Percentiles rank a stretch among this genome's conserved stretches.
Conservation (phyloP, 2,329 filamentous ascomycete genomes). For the Aspergillus uvarum region DNA sequence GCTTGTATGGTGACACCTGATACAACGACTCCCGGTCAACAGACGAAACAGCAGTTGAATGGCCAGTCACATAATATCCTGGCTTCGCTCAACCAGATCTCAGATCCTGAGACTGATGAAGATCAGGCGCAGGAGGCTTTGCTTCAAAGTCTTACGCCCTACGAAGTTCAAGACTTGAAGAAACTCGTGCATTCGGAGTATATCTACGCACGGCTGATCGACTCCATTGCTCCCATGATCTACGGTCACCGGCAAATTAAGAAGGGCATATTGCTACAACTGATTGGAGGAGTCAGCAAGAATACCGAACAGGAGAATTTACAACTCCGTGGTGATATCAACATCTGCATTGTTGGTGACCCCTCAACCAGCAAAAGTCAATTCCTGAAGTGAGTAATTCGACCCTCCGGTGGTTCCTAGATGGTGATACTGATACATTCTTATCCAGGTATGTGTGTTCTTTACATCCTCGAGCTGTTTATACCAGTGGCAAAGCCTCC, state of each 20-base stretch:
- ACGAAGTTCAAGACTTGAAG: conserved; percentile 88
- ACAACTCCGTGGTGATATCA: conserved; percentile 94
- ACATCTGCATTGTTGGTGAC: conserved; percentile 97
- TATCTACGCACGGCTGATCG: conserved; percentile 88
- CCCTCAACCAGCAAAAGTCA: conserved; percentile 97
- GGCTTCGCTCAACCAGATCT: conserved; percentile 73
- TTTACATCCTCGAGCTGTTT: conserved; percentile 93
- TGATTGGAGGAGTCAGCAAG: conserved; percentile 95
- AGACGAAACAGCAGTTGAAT: conserved; percentile 65
- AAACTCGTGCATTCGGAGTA: conserved; percentile 93
- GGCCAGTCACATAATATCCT: conserved; percentile 82
- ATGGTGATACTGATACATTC: neutral
- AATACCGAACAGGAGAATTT: conserved; percentile 82
- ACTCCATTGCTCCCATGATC: conserved; percentile 93
- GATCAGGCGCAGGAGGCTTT: conserved; percentile 86
- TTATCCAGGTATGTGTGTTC: conserved; percentile 75
- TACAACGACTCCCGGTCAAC: conserved; percentile 73
- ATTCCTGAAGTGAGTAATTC: conserved; percentile 71
- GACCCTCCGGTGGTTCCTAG: too few relatives aligned
- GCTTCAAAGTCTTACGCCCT: conserved; percentile 76
- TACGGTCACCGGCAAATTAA: conserved; percentile 98
- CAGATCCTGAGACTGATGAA: conserved; percentile 69
- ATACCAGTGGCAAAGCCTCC: conserved; percentile 96
- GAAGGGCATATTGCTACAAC: conserved; percentile 88
- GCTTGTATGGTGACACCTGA: conserved; percentile 95